These are phyloP conservation scores for Coniosporium tulheliwenetii DNA, from an alignment of 2,329 filamentous ascomycete species.

Conservation along the genomic window DNA sequence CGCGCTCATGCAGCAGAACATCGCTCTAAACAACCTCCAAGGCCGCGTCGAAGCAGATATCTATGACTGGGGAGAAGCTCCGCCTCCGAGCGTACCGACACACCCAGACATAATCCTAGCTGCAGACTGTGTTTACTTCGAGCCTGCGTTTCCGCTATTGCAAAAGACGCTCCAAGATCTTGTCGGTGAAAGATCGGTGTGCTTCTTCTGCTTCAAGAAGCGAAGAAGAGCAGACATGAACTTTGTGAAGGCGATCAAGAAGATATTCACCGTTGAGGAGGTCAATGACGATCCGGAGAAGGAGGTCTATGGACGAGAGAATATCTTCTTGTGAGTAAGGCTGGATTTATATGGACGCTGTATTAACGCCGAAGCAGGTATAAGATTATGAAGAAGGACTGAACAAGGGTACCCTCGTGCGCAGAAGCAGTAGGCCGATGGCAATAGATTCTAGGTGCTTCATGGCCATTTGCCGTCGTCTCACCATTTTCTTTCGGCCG, in stretches of 20 bases:
- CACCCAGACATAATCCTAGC: slow-evolving; percentile 76
- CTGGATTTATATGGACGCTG: not conserved
- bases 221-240: slow-evolving; percentile 52
- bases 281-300: slow-evolving; percentile 33
- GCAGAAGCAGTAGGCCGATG: no score
- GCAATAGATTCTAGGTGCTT: no score
- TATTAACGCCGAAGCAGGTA: not conserved
- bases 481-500: no score
- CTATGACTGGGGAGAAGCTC: slow-evolving; percentile 56
- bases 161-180: slow-evolving; percentile 63
- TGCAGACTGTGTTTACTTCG: slow-evolving; percentile 94
- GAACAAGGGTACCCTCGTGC: not conserved
- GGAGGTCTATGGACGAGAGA: slow-evolving; percentile 28
- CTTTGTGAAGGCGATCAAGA: slow-evolving; percentile 35
- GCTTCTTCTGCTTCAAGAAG: slow-evolving; percentile 92
- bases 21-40: slow-evolving; percentile 59
- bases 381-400: not conserved
- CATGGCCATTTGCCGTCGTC: no score
- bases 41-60: slow-evolving; percentile 49
- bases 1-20: slow-evolving; percentile 72
- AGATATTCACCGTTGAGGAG: slow-evolving; percentile 30
- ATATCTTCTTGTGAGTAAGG: slow-evolving; percentile 30
- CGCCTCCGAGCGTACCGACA: slow-evolving; percentile 25
- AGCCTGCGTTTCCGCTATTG: slow-evolving; percentile 82
- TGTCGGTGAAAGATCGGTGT: slow-evolving; percentile 48